Conservation (phyloP, 768 basidiomycete species). For the Lentinula edodes region DNA sequence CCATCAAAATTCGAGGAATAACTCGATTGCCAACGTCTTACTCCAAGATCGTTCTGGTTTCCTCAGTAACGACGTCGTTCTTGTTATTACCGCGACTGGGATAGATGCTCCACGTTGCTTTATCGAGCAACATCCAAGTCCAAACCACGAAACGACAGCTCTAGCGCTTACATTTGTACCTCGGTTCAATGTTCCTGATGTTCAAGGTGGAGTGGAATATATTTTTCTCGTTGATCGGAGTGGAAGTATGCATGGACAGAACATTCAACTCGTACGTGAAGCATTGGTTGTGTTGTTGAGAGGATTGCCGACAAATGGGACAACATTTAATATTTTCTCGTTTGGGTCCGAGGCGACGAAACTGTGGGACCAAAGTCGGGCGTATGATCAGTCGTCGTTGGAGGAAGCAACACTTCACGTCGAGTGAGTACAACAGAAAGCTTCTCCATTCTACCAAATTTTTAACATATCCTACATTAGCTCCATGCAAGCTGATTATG, state of each 20-base stretch:
- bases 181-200: conserved; percentile 35
- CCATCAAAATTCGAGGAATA: background rate
- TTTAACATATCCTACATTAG: background rate
- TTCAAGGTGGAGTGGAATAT: conserved; percentile 42
- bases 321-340: conserved; percentile 50
- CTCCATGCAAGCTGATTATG: conserved; percentile 26
- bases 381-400: conserved; percentile 27
- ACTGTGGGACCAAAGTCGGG: conserved; percentile 30
- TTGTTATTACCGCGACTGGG: conserved; percentile 41
- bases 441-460: background rate
- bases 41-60: conserved; percentile 15
- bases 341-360: conserved; percentile 30
- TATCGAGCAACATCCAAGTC: conserved; percentile 33
- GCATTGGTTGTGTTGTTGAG: conserved; percentile 42
- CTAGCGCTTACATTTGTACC: conserved; percentile 52
- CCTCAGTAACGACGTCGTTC: conserved; percentile 44
- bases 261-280: conserved; percentile 41
- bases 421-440: background rate
- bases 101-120: conserved; percentile 54
- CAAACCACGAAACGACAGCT: conserved; percentile 30
- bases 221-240: conserved; percentile 57
- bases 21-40: background rate
- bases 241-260: conserved; percentile 42
- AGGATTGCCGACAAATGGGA: conserved; percentile 37
- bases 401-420: background rate